Base-by-base conservation (phyloP, 805 yeast genomes). In the Zygosaccharomyces lentus region DNA sequence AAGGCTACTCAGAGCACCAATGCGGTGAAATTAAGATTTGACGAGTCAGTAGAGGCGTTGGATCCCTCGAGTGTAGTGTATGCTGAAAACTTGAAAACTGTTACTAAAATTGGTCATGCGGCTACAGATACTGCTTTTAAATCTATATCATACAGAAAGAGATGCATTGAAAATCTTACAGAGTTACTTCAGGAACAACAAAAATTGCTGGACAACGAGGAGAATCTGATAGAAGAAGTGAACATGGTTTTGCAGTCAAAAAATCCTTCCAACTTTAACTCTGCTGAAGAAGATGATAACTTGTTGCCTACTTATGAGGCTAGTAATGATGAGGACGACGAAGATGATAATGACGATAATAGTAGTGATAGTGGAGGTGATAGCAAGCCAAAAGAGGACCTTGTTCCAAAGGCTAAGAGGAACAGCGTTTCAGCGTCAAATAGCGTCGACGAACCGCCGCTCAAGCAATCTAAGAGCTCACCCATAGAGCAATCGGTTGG, bases 231-330 rank as follows among this genome's bases (percentile, higher is more conserved):
- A 15, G 55, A 49, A 34, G 67, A 62, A 32, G 51, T 62, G 13
- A 61, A 62, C 10, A 54, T 57, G 40, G 31, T 59, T 9, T 37
- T 61, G 12, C 46, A 41, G 4, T 54, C 66, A 4, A 64, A 57
- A 26, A 58, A 59, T 35, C 65, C 62, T 6, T 16, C 44, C 3
- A 42, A 46, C 12, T 32, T 48, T 4, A 41, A 43, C 6, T 34
- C 37, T 9, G 24, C 42, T 7, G 37, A 34, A 6, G 51, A 50
- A 19, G 59, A 55, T 13, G 47, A 47, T 6, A 56, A 56, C 37
- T 40, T 58, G 6, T 27, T 65, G 26, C 68, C 68, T 3, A 59
- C 65, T 4, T 64, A 65, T 43, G 67, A 62, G 38, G 51, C 40
- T 12, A 49, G 46, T 15, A 48, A 55, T 30, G 50, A 47, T 9